Percentiles rank a stretch among this genome's conserved stretches.
Conservation (phyloP, 192 early-diverging fungal genomes). For the Umbelopsis isabellina region DNA sequence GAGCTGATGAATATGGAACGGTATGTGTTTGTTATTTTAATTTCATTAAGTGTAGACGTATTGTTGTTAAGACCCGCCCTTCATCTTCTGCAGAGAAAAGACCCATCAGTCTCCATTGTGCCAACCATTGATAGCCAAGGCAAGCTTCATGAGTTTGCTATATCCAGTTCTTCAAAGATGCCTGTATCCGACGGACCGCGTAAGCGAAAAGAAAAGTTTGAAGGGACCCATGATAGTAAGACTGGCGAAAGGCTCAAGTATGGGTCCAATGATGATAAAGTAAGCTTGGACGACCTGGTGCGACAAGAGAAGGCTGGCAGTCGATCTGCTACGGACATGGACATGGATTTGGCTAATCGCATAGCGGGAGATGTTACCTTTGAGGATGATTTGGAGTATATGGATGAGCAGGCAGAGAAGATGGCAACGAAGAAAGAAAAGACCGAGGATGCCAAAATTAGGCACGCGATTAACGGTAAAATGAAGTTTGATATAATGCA, state of each 20-base stretch:
- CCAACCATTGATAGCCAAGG: constrained; percentile 61
- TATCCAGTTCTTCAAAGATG: constrained; percentile 26
- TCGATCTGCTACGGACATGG: constrained; percentile 53
- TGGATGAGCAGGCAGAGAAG: constrained; percentile 87
- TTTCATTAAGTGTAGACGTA: neutral
- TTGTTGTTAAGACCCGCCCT: neutral
- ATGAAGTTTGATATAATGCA: neutral
- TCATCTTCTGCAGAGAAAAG: constrained; percentile 9
- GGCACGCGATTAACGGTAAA: constrained; percentile 63
- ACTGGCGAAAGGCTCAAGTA: constrained; percentile 69
- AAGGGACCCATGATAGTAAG: constrained; percentile 56
- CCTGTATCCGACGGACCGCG: constrained; percentile 19
- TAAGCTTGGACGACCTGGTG: constrained; percentile 68
- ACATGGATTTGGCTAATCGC: constrained; percentile 67
- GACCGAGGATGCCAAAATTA: constrained; percentile 66
- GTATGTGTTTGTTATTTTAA: neutral
- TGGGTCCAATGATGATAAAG: constrained; percentile 53
- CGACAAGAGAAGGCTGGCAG: constrained; percentile 66
- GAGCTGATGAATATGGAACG: constrained; percentile 46
- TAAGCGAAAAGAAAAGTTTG: constrained; percentile 53
- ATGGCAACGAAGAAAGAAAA: constrained; percentile 65
- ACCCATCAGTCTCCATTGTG: constrained; percentile 39
- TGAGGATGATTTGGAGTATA: constrained; percentile 82
- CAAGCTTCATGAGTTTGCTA: constrained; percentile 56
- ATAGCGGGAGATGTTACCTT: constrained; percentile 73